Evolutionary conservation across 371 early-diverging fungal species (phyloP), one percentile per base, ranked within the genome.

Genomic region (Rhizomucor miehei): DNA sequence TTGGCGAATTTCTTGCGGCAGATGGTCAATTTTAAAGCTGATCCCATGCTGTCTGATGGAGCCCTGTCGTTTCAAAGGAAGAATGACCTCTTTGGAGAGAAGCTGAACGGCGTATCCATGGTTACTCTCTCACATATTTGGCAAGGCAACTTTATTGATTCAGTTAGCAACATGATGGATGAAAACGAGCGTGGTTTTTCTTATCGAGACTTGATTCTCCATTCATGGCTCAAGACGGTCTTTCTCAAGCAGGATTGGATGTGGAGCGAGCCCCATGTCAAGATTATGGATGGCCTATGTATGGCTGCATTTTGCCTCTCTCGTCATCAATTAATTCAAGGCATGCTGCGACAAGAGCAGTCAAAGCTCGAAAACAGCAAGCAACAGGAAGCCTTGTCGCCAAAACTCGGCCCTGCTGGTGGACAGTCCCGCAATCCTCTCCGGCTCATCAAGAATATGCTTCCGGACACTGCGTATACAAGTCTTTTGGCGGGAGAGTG

Each of bases 401-500:
- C 55, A 17, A 54, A 54, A 17, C 37, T 46, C 6, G 45, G 54
- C 9, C 47, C 54, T 13, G 46, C 47, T 53, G 60, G 25, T 40
- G 59, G 52, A 40, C 69, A 24, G 44, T 66, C 56, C 19, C 59
- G 65, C 6, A 61, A 52, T 41, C 59, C 64, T 14, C 48, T 66
- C 12, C 51, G 71, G 39, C 46, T 66, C 58, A 56, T 71, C 41
- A 62, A 78, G 56, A 66, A 60, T 51, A 57, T 68, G 46, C 54
- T 84, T 13, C 80, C 80, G 2, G 76, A 72, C 13, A 57, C 71
- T 0, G 66, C 67, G 2, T 75, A 73, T 2, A 59, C 75, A 1
- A 80, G 74, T 38, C 54, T 84, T n/a, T 44, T 84, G 21, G 67
- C 70, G 24, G 82, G 81, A 1, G 80, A 79, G 49, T 80, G 82